Evolutionary conservation across 2,329 filamentous ascomycete species (phyloP), one percentile per base, ranked within the genome.

Genomic region (Fusarium burgessii): DNA sequence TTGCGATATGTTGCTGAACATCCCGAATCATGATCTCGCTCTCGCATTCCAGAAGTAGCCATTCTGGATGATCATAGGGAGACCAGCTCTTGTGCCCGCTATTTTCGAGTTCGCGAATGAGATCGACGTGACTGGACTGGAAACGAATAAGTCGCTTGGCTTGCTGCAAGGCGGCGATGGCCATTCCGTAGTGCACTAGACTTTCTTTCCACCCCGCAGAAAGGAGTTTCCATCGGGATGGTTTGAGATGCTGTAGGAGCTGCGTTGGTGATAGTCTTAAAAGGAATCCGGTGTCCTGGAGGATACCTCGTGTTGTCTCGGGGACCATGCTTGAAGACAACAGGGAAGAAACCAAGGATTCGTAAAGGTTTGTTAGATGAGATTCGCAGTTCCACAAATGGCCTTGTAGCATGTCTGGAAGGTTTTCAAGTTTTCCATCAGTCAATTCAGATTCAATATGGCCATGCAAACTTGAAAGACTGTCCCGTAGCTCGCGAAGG

Each of bases 41-140:
- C 57, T 93, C 91, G 2, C 91, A 81, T 75, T 93, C 91, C 0
- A 93, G 64, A 0, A 94, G 78, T 0, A 93, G 80, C 64, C 83
- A 89, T 25, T 93, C 91, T 0, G 91, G 89, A 40, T 82, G 79
- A 0, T 86, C 65, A 0, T 74, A 13, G 0, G 86, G 84, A 9
- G 84, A 71, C 89, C 90, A 93, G 13, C 86, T 87, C 3, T 74
- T 70, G 66, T 90, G 89, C 0, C 89, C 90, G 0, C 68, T 18
- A 59, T 90, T 90, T 5, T 72, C 42, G 0, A 86, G 62, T 64
- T 88, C 87, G 13, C 72, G 78, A 0, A 81, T 40, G 0, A 88
- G 71, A 7, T 82, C 80, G 2, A 65, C 58, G 5, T 60, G 55
- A 20, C 78, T 80, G 4, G 60, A 38, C 18, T 43, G 50, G 1